Evolutionary conservation across 768 basidiomycete genomes (phyloP).

Genomic region (Tricholomella constricta): DNA sequence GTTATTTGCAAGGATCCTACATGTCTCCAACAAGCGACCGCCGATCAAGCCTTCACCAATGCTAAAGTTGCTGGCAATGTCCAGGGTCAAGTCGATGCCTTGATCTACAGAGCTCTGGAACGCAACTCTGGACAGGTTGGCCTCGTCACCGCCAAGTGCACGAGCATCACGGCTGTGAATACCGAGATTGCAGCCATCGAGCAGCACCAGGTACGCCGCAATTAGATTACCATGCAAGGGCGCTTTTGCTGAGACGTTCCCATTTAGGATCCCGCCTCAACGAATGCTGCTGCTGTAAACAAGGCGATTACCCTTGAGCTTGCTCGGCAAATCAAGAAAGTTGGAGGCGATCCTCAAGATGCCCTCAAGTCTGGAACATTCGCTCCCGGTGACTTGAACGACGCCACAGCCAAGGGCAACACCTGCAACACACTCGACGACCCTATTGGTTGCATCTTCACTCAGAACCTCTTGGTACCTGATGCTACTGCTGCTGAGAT

Average conservation of each 20-base stretch:
- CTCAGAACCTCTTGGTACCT: constrained; percentile 56
- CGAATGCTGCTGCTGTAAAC: constrained; percentile 57
- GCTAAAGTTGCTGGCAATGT: constrained; percentile 64
- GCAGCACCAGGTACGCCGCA: constrained; percentile 51
- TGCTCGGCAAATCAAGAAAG: constrained; percentile 61
- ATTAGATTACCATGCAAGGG: background rate
- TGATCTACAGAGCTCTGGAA: constrained; percentile 68
- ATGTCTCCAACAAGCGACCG: constrained; percentile 66
- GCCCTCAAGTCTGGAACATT: constrained; percentile 66
- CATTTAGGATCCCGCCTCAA: constrained; percentile 59
- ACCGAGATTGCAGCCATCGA: constrained; percentile 66
- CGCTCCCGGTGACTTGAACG: constrained; percentile 53
- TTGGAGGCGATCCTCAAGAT: constrained; percentile 62
- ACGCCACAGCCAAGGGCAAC: constrained; percentile 56
- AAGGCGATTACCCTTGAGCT: constrained; percentile 64
- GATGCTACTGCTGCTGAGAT: constrained; percentile 63
- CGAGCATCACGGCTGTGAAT: constrained; percentile 55
- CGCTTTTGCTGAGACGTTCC: background rate
- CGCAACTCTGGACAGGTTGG: constrained; percentile 63
- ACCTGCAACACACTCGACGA: constrained; percentile 57
- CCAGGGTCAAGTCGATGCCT: constrained; percentile 54
- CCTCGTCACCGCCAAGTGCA: constrained; percentile 49
- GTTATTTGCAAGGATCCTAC: constrained; percentile 44
- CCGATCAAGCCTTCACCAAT: constrained; percentile 73
- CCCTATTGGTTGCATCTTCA: constrained; percentile 61